Base-by-base conservation (phyloP, 148 eudicot genomes). In the Heliosperma pusillum region DNA sequence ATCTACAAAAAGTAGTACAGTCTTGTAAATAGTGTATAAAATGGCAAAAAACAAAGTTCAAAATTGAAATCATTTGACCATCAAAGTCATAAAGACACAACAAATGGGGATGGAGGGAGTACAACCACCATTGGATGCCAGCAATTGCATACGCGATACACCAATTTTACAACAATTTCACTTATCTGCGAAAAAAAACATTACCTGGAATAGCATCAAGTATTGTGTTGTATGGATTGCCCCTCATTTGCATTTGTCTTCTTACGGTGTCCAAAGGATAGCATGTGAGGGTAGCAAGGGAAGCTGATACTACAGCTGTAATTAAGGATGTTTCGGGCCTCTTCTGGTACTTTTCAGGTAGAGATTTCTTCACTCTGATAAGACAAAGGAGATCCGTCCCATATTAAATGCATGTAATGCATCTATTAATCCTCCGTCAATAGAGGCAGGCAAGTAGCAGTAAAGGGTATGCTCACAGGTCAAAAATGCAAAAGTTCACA, bases 181-280 rank as follows among this genome's bases (percentile, higher is more conserved):
- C 47, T 53, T 30, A n/a, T 75, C 40, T 47, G 70, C 22, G 5
- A 15, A 2, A 66, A 11, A 27, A 7, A 44, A 25, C 1, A 10
- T 58, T 91, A 90, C 98, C 98, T 79, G 91, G 80, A 77, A 95
- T 81, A 74, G 93, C 98, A 88, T 94, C 98, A 73, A 94, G 85
- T 77, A 94, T 80, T 24, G 93, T 85, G 70, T 80, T 84, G 78
- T 94, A 94, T 61, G 97, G 98, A 63, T 88, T 80, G 70, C 97
- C 97, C 87, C 76, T 90, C 97, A 94, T 91, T 89, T 94, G 98
- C 98, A 94, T 94, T 78, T 91, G 98, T 72, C 98, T 82, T 83
- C 98, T 84, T 21, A 87, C 86, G 8, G 98, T 94, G 80, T 94
- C 98, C 87, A 94, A 79, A 65, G 98, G 97, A 85, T 91, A 94